These are phyloP conservation scores for Boletus rubescentipes DNA, from an alignment of 768 basidiomycete genomes.

Conservation along the genomic window DNA sequence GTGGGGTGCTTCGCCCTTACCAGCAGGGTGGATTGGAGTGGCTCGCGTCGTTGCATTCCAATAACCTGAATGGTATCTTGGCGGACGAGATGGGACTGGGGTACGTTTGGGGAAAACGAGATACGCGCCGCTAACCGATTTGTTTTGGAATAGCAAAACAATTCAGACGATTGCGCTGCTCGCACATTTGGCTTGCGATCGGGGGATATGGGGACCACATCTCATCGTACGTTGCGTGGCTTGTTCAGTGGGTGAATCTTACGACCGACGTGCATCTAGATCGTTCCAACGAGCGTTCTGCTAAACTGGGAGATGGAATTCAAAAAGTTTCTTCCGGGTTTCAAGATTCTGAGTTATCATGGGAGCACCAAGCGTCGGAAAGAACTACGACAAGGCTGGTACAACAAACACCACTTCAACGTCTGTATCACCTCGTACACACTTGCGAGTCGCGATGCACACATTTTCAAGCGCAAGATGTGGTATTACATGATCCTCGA, in stretches of 20 bases:
- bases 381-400: constrained; percentile 89
- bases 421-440: constrained; percentile 95
- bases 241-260: background rate
- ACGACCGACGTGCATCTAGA: constrained; percentile 35
- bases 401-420: constrained; percentile 85
- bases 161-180: constrained; percentile 95
- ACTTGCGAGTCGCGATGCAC: constrained; percentile 85
- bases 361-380: constrained; percentile 87
- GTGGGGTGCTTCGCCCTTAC: constrained; percentile 88
- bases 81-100: constrained; percentile 96
- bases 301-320: constrained; percentile 98
- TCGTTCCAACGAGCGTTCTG: constrained; percentile 90
- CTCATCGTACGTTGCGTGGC: constrained; percentile 57
- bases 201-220: constrained; percentile 92
- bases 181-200: constrained; percentile 88
- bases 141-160: constrained; percentile 63
- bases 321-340: constrained; percentile 91
- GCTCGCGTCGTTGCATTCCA: constrained; percentile 84
- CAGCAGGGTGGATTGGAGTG: constrained; percentile 93
- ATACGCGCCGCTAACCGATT: background rate
- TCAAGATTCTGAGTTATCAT: constrained; percentile 86
- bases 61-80: constrained; percentile 78
- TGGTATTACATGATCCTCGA: constrained; percentile 98
- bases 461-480: constrained; percentile 86
- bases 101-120: constrained; percentile 44